phyloP scores from a whole-genome alignment of 192 early-diverging fungal species.

The Spinellus fusiger region DNA sequence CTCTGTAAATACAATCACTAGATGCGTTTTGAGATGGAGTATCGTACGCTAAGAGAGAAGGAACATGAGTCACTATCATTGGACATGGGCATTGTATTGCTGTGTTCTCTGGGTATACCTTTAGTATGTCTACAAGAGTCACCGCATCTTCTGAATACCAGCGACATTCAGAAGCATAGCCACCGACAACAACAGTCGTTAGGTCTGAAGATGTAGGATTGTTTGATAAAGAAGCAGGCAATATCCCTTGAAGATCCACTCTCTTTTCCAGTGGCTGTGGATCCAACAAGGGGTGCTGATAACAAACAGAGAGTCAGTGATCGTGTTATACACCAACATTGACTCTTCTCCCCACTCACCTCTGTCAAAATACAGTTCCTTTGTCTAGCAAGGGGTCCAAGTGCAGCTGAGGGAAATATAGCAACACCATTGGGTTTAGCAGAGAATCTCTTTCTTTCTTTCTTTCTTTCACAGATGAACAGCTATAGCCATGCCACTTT shows the following conservation, averaged over 20 bases:
- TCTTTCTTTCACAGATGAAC: conserved; percentile 2
- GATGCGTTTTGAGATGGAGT: conserved; percentile 7
- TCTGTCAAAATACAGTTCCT: conserved; percentile 18
- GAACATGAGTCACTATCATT: not conserved
- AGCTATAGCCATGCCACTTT: not conserved
- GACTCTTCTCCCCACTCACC: too few relatives aligned
- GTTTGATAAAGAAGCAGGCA: not conserved
- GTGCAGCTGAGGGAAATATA: conserved; percentile 2
- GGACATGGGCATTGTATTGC: too few relatives aligned
- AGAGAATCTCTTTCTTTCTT: not conserved
- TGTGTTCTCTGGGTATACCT: too few relatives aligned
- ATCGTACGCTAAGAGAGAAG: conserved; percentile 13
- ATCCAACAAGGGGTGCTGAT: conserved; percentile 3
- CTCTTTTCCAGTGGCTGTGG: not conserved
- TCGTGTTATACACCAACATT: too few relatives aligned
- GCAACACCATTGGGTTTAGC: not conserved
- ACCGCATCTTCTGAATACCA: conserved; percentile 32
- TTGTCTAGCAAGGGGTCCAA: conserved; percentile 27
- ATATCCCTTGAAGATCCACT: not conserved
- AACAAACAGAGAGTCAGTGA: too few relatives aligned
- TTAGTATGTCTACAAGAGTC: conserved; percentile 17
- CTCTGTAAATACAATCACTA: conserved; percentile 28
- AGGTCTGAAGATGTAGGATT: not conserved
- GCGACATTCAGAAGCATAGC: conserved; percentile 18
- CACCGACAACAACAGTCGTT: conserved; percentile 23